Conservation (phyloP, 257 asterid genomes). For the Paulownia fortunei region DNA sequence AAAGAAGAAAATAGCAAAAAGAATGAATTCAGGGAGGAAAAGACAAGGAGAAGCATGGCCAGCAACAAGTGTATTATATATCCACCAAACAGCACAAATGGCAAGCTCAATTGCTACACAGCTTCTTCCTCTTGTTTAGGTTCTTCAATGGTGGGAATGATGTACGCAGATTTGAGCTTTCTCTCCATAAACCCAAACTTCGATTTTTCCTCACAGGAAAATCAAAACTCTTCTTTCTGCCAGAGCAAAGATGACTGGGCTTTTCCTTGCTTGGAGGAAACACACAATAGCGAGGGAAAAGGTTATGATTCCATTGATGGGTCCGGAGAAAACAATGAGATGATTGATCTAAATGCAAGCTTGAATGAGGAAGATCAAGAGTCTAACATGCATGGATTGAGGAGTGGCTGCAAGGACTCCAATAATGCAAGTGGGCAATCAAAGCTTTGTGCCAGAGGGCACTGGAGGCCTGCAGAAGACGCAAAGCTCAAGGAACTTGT, state of each 20-base stretch:
- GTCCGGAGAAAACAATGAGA: conserved; percentile 16
- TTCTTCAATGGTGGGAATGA: conserved; percentile 49
- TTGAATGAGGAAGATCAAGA: conserved; percentile 41
- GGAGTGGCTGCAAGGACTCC: conserved; percentile 35
- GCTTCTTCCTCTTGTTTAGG: conserved; percentile 24
- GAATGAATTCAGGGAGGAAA: too few species aligned
- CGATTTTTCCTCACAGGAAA: neutral
- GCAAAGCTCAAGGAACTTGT: conserved; percentile 81
- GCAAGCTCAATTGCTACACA: conserved; percentile 5
- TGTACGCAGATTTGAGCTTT: conserved; percentile 46
- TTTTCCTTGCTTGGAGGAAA: conserved; percentile 22
- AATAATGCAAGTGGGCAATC: conserved; percentile 47
- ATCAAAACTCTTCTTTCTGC: neutral
- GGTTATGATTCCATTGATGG: conserved; percentile 40
- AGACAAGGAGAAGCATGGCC: conserved; percentile 35
- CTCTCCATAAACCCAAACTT: conserved; percentile 42
- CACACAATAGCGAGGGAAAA: conserved; percentile 17
- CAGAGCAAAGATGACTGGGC: conserved; percentile 14
- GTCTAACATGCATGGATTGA: conserved; percentile 48
- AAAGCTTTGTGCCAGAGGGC: conserved; percentile 84
- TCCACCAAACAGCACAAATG: conserved; percentile 20
- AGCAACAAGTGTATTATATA: conserved; percentile 25
- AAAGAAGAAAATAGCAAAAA: neutral
- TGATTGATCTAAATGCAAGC: conserved; percentile 59
- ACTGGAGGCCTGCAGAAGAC: conserved; percentile 95